Conservation (phyloP, 192 early-diverging fungal genomes). For the Jimgerdemannia flammicorona region DNA sequence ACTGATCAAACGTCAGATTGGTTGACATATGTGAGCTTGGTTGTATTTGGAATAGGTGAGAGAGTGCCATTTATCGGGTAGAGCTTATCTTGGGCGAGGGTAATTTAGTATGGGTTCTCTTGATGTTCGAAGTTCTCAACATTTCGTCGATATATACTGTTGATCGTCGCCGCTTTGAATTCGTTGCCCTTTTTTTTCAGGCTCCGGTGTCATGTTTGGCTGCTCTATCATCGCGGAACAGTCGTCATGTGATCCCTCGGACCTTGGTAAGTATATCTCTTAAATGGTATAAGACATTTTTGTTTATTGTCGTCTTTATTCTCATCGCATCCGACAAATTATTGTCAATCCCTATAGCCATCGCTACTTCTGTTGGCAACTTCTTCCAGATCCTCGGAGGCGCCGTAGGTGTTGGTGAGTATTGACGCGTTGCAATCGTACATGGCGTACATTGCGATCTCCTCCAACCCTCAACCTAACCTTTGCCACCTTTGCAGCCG, state of each 20-base stretch:
- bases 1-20: neutral
- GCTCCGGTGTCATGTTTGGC: constrained; percentile 20
- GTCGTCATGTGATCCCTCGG: constrained; percentile 23
- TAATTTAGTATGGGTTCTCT: too few relatives aligned
- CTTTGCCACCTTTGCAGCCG: constrained; percentile 1
- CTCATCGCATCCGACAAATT: neutral
- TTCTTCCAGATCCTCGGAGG: constrained; percentile 29
- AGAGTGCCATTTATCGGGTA: constrained; percentile 11
- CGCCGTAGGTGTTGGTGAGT: constrained; percentile 17
- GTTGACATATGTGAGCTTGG: neutral
- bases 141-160: too few relatives aligned
- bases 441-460: neutral
- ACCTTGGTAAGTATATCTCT: neutral
- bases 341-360: constrained; percentile 11
- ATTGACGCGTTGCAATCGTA: neutral
- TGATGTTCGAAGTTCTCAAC: constrained; percentile 13
- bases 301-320: neutral
- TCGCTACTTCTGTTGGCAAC: constrained; percentile 29
- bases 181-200: neutral
- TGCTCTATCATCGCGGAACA: constrained; percentile 31
- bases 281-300: neutral
- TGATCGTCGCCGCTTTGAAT: too few relatives aligned
- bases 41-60: constrained; percentile 29
- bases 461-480: neutral
- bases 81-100: constrained; percentile 25